Conservation (phyloP, 2,329 filamentous ascomycete genomes). For the Pseudocercospora pini-densiflorae region DNA sequence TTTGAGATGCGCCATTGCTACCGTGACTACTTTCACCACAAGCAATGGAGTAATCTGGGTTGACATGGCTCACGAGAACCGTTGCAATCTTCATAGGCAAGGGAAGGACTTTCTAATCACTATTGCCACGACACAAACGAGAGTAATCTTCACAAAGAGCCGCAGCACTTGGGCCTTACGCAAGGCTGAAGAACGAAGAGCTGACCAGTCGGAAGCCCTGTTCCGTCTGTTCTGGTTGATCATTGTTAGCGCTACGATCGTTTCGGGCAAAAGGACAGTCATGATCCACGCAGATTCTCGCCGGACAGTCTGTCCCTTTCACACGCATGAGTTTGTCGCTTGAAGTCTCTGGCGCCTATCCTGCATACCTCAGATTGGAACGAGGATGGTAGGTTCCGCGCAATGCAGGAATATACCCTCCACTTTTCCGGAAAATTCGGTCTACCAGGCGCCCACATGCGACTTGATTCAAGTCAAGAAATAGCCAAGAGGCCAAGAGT, state of each 20-base stretch:
- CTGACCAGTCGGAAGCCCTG: neutral
- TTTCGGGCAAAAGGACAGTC: no score
- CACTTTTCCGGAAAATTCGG: neutral
- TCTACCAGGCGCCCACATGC: neutral
- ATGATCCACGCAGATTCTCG: no score
- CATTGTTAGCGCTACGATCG: neutral
- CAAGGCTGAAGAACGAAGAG: neutral
- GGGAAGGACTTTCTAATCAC: no score
- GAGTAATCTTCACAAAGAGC: neutral
- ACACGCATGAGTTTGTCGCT: neutral
- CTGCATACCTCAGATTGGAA: no score
- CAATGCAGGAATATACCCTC: neutral
- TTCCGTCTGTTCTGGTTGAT: neutral
- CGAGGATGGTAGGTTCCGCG: no score
- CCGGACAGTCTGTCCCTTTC: no score
- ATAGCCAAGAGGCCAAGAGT: neutral
- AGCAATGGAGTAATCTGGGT: neutral
- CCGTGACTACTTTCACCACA: neutral
- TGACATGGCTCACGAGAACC: neutral
- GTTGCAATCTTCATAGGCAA: neutral
- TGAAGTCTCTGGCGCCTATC: neutral
- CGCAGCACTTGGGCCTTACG: neutral
- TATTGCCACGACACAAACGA: neutral
- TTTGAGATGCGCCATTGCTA: no score
- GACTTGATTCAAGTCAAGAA: neutral